Evolutionary conservation across 2,329 filamentous ascomycete genomes (phyloP).

Genomic region (Fusarium setosum): DNA sequence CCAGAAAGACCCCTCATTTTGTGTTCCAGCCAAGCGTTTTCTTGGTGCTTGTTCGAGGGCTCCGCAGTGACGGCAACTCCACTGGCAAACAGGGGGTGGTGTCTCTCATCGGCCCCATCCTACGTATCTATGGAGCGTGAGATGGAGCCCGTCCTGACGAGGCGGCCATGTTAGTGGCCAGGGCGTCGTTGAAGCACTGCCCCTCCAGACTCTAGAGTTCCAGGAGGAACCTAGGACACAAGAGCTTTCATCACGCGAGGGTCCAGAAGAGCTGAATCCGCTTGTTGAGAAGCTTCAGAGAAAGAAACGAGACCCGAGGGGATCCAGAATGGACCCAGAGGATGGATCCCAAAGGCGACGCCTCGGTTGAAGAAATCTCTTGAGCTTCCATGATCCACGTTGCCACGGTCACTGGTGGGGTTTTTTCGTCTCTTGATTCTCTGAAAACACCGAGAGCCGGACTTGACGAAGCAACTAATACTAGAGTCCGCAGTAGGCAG

Average conservation of each 20-base stretch:
- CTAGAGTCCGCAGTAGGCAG: slow-evolving; percentile 33
- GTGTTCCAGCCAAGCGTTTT: slow-evolving; percentile 33
- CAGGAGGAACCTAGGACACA: slow-evolving; percentile 16
- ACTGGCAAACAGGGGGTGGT: slow-evolving; percentile 37
- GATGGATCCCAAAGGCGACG: background rate
- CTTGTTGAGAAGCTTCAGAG: slow-evolving; percentile 11
- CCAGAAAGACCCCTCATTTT: slow-evolving; percentile 30
- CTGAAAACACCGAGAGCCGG: slow-evolving; percentile 36
- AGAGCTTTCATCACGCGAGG: slow-evolving; percentile 27
- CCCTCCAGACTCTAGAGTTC: slow-evolving; percentile 8
- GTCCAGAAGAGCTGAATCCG: slow-evolving; percentile 21
- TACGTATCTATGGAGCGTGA: slow-evolving; percentile 19
- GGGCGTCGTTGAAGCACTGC: background rate
- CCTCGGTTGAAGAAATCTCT: slow-evolving; percentile 26
- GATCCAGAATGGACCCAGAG: background rate
- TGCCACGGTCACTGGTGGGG: slow-evolving; percentile 41
- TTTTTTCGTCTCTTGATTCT: slow-evolving; percentile 14
- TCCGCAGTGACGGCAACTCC: slow-evolving; percentile 37
- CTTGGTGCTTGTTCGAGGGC: slow-evolving; percentile 9
- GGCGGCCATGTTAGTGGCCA: slow-evolving; percentile 36
- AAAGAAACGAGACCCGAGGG: background rate
- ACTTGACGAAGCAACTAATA: slow-evolving; percentile 41
- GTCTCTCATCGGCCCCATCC: slow-evolving; percentile 3
- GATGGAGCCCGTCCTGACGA: slow-evolving; percentile 19
- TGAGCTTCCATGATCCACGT: slow-evolving; percentile 32